Conservation (phyloP, 2,329 filamentous ascomycete species). For the Sphaerulina vaccinii region DNA sequence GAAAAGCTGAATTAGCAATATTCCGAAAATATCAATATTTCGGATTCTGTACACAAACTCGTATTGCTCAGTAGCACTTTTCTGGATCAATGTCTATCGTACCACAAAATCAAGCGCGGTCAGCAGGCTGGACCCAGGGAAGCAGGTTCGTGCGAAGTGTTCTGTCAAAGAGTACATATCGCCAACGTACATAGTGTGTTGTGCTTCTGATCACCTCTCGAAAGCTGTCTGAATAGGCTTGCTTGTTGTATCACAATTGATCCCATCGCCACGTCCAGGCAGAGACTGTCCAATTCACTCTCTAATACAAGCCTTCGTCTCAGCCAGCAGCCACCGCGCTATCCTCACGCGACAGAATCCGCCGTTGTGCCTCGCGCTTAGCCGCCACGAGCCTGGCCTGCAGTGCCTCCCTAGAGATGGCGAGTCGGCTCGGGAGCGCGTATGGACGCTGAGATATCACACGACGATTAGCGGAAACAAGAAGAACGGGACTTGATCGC, state of each 20-base stretch:
- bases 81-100: too few relatives aligned
- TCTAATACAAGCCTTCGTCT: not conserved
- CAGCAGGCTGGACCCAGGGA: too few relatives aligned
- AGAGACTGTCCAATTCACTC: not conserved
- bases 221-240: too few relatives aligned
- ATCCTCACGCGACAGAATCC: not conserved
- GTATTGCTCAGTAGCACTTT: too few relatives aligned
- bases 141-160: too few relatives aligned
- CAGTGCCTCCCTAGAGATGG: slow-evolving; percentile 17
- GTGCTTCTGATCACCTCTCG: too few relatives aligned
- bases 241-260: not conserved
- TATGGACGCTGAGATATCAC: slow-evolving; percentile 2
- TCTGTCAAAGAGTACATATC: too few relatives aligned
- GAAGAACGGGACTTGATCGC: not conserved
- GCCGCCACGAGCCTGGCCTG: slow-evolving; percentile 12
- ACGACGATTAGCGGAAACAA: slow-evolving; percentile 4
- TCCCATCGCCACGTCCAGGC: not conserved
- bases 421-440: slow-evolving; percentile 7
- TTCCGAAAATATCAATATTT: too few relatives aligned
- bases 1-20: too few relatives aligned
- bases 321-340: not conserved
- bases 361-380: slow-evolving; percentile 9
- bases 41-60: too few relatives aligned
- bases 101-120: too few relatives aligned
- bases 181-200: too few relatives aligned